These are phyloP conservation scores for Ceratonia siliqua DNA, from an alignment of 306 rosid genomes.

Conservation along the genomic window DNA sequence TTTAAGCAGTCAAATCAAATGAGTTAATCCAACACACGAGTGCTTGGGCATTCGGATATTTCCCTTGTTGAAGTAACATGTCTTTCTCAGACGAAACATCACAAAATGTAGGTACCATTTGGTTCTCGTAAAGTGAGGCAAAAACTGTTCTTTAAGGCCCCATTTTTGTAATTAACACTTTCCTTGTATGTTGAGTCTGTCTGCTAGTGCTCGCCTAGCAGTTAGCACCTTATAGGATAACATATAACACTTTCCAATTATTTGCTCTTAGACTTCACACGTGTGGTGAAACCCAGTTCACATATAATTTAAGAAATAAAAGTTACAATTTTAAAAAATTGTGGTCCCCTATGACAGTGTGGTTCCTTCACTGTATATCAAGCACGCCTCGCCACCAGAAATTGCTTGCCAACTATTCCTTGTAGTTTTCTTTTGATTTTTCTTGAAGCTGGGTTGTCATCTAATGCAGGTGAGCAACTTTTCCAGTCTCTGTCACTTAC, in stretches of 20 bases:
- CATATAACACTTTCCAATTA: background rate
- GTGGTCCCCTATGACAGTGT: background rate
- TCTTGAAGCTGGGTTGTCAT: background rate
- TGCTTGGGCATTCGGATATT: background rate
- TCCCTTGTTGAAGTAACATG: background rate
- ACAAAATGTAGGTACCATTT: background rate
- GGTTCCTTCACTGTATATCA: background rate
- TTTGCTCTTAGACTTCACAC: background rate
- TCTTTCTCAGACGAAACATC: conserved; percentile 30
- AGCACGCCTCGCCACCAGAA: background rate
- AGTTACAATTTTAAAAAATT: too few species aligned
- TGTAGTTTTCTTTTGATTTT: background rate
- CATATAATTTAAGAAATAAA: too few species aligned
- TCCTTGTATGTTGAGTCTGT: background rate
- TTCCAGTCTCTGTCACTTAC: background rate
- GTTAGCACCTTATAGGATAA: background rate
- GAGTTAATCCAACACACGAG: conserved; percentile 20
- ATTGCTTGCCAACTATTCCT: background rate
- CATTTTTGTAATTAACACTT: background rate
- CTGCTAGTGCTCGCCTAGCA: too few species aligned
- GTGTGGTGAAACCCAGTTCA: background rate
- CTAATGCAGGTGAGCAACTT: background rate
- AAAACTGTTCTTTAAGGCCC: background rate
- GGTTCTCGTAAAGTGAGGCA: conserved; percentile 9
- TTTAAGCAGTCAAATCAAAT: too few species aligned